Conservation (phyloP, 176 grass and related monocot species). For the Eremochloa ophiuroides region DNA sequence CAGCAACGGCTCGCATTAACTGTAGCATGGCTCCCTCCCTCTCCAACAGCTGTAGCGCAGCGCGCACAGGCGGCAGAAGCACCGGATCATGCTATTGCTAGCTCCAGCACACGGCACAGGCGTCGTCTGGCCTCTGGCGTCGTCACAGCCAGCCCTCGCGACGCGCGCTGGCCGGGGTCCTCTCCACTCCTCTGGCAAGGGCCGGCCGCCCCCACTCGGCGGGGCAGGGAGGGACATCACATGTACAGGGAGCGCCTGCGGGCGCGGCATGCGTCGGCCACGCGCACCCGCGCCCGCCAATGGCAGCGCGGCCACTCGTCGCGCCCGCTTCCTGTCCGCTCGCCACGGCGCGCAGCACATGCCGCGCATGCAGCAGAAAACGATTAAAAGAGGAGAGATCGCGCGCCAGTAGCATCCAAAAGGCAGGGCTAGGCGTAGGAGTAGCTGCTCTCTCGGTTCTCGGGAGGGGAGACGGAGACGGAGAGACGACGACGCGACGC, state of each 20-base stretch:
- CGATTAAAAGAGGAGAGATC: not conserved
- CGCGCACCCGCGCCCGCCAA: constrained; percentile 18
- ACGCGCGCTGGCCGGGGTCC: not conserved
- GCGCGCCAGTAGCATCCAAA: constrained; percentile 25
- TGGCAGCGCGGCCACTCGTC: constrained; percentile 51
- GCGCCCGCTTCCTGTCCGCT: constrained; percentile 7
- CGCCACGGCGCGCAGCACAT: constrained; percentile 39
- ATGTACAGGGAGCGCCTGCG: too few relatives aligned
- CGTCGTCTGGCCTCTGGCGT: not conserved
- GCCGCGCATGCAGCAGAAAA: constrained; percentile 41
- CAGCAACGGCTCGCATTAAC: not conserved
- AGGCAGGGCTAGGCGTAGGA: not conserved
- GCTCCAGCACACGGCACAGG: not conserved
- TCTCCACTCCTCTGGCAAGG: not conserved
- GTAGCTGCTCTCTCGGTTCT: not conserved
- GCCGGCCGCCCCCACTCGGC: constrained; percentile 33
- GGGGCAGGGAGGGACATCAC: not conserved
- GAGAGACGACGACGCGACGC: not conserved
- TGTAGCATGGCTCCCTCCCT: constrained; percentile 5
- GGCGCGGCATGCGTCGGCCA: constrained; percentile 11
- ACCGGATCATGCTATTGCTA: not conserved
- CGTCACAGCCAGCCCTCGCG: constrained; percentile 4
- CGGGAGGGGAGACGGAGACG: not conserved
- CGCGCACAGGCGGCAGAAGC: constrained; percentile 4
- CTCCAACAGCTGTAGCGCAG: constrained; percentile 17